Conservation (phyloP, 345 rosid genomes). For the Lepidium didymum region DNA sequence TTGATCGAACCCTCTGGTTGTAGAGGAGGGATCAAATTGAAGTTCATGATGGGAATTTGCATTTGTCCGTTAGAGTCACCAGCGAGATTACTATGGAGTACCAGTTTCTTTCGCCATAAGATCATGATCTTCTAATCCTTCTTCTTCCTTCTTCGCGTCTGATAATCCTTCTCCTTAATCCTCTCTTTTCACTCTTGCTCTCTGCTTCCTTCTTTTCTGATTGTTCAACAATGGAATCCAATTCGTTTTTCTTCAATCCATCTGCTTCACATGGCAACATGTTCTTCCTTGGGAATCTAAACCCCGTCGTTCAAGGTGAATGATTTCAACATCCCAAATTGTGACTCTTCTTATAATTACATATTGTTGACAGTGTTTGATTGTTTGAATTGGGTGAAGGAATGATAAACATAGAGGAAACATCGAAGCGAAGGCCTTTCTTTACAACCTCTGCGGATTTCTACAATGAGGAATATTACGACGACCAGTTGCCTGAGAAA, state of each 20-base stretch:
- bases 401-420: slow-evolving; percentile 52
- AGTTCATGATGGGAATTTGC: slow-evolving; percentile 73
- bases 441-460: slow-evolving; percentile 64
- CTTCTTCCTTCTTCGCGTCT: not conserved
- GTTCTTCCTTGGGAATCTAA: slow-evolving; percentile 57
- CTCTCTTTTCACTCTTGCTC: not conserved
- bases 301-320: slow-evolving; percentile 42
- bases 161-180: not conserved
- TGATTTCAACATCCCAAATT: too few relatives aligned
- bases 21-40: not conserved
- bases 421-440: slow-evolving; percentile 61
- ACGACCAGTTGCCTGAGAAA: slow-evolving; percentile 74
- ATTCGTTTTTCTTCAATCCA: slow-evolving; percentile 57
- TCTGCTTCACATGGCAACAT: slow-evolving; percentile 52
- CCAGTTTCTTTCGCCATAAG: slow-evolving; percentile 99
- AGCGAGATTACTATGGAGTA: slow-evolving; percentile 88
- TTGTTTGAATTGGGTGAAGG: slow-evolving; percentile 23
- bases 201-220: not conserved
- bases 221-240: slow-evolving; percentile 45
- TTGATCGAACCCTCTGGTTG: slow-evolving; percentile 9
- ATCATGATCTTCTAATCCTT: slow-evolving; percentile 57
- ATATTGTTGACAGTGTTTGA: not conserved
- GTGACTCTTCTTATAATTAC: too few relatives aligned
- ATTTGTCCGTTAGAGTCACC: slow-evolving; percentile 75
- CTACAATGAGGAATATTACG: slow-evolving; percentile 67